Evolutionary conservation across 2,329 filamentous ascomycete genomes (phyloP), one percentile per base, ranked within the genome.

Genomic region (Colletotrichum agaves): DNA sequence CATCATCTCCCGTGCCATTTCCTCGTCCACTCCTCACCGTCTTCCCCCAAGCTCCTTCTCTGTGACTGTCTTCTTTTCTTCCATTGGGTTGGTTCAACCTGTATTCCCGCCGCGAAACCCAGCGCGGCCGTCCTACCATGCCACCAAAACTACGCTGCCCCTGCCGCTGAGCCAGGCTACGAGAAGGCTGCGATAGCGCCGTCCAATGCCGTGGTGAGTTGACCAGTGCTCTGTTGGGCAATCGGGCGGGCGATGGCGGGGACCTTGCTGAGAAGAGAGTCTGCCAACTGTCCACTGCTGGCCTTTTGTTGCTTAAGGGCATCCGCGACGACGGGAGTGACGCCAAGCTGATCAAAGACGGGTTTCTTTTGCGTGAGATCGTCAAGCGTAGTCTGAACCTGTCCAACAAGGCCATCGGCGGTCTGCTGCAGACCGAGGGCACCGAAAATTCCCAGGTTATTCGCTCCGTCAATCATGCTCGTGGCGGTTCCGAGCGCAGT

Each of bases 371-470:
- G 33, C 1, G 55, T 39, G n/a, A 68, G 65, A 12, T 64, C 61
- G 47, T 53, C 61, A 17, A 68, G 65, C 1, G 65, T 68, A 11
- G 65, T 68, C 21, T 53, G 21, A 15, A 68, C 65, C 33, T 59
- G 53, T 1, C 12, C 27, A 1, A 68, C 65, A 6, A 68, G 44
- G 3, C 15, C 65, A 6, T 4, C 21, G 23, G 65, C 65, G 17
- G 61, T 65, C 53, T 68, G 61, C 55, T 68, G 65, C 4, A 68
- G 65, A 1, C 65, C 65, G 15, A 68, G 65, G 11, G 65, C 65
- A 10, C 61, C 61, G 21, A 68, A 15, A 11, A 68, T 13, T 12
- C 61, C 55, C 13, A 68, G 3, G 23, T 55, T 43, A 33, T 65
- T 39, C 33, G 65, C 65, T 4, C 39, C 23, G 4, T 47, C 23